phyloP scores from a whole-genome alignment of 257 asterid genomes.

The Fraxinus excelsior region DNA sequence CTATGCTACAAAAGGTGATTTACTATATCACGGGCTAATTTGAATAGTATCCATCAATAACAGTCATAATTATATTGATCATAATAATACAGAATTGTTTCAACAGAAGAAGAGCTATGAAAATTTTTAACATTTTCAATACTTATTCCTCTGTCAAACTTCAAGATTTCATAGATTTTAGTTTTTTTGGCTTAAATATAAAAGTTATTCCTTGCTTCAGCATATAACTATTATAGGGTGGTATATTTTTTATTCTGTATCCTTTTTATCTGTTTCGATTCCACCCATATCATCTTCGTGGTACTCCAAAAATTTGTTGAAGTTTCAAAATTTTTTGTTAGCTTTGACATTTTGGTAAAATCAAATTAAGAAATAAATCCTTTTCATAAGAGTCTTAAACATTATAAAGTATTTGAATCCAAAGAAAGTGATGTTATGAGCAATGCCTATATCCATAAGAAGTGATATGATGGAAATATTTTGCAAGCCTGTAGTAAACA shows the following conservation, averaged over 20 bases:
- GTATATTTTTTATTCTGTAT: background rate
- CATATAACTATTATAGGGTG: background rate
- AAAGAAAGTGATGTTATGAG: background rate
- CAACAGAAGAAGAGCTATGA: background rate
- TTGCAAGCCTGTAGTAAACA: background rate
- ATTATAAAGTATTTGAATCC: background rate
- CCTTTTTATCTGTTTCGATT: background rate
- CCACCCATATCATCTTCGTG: background rate
- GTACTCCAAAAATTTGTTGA: background rate
- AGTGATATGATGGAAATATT: background rate
- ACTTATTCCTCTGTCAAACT: background rate
- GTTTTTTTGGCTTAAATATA: background rate
- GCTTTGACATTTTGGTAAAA: background rate
- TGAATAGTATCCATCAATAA: background rate
- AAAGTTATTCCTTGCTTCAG: background rate
- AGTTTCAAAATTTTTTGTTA: conserved; percentile 1
- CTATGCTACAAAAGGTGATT: conserved; percentile 75
- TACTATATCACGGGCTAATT: background rate
- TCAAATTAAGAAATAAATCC: background rate
- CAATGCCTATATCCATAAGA: background rate
- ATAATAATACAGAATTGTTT: background rate
- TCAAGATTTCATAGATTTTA: background rate
- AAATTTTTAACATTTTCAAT: background rate
- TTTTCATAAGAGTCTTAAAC: background rate
- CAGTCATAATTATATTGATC: background rate